Percentiles rank a stretch among this genome's conserved stretches.
These are phyloP conservation scores for Pyricularia grisea DNA, from an alignment of 2,329 filamentous ascomycete genomes.

Conservation along the genomic window DNA sequence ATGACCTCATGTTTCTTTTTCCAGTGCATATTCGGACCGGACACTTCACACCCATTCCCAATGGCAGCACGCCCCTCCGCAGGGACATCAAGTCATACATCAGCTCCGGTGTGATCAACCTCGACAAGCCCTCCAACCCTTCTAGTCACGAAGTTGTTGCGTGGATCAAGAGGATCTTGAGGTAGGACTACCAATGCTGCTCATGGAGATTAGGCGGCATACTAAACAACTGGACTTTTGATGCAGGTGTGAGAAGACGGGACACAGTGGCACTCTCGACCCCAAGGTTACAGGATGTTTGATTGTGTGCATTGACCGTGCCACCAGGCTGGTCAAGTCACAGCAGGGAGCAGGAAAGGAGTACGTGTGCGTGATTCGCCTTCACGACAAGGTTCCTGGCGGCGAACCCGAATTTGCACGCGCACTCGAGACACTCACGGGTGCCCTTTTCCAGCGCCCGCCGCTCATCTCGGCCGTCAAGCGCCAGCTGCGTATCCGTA, in stretches of 20 bases:
- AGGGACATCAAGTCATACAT: slow-evolving; percentile 96
- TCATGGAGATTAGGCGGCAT: neutral
- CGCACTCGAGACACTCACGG: slow-evolving; percentile 90
- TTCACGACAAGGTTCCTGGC: slow-evolving; percentile 91
- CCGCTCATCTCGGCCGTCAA: slow-evolving; percentile 98
- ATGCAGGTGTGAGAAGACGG: slow-evolving; percentile 83
- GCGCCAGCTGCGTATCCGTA: slow-evolving; percentile 95
- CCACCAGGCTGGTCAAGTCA: slow-evolving; percentile 94
- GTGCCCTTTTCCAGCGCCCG: slow-evolving; percentile 93
- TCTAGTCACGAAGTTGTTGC: slow-evolving; percentile 98
- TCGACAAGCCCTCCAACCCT: slow-evolving; percentile 95
- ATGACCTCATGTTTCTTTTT: slow-evolving; percentile 14
- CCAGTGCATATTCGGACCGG: slow-evolving; percentile 84
- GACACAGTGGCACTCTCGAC: slow-evolving; percentile 95
- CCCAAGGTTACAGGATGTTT: slow-evolving; percentile 69
- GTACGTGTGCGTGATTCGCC: slow-evolving; percentile 89
- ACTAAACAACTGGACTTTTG: neutral
- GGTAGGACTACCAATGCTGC: slow-evolving; percentile 37
- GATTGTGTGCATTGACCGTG: slow-evolving; percentile 66
- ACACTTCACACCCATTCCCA: slow-evolving; percentile 94
- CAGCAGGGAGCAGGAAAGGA: slow-evolving; percentile 99
- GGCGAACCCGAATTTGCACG: slow-evolving; percentile 88
- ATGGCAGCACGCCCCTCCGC: slow-evolving; percentile 82
- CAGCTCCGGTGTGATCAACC: slow-evolving; percentile 95
- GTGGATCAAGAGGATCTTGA: slow-evolving; percentile 96